phyloP scores from a whole-genome alignment of 768 basidiomycete species.

The Lactifluus subvellereus region DNA sequence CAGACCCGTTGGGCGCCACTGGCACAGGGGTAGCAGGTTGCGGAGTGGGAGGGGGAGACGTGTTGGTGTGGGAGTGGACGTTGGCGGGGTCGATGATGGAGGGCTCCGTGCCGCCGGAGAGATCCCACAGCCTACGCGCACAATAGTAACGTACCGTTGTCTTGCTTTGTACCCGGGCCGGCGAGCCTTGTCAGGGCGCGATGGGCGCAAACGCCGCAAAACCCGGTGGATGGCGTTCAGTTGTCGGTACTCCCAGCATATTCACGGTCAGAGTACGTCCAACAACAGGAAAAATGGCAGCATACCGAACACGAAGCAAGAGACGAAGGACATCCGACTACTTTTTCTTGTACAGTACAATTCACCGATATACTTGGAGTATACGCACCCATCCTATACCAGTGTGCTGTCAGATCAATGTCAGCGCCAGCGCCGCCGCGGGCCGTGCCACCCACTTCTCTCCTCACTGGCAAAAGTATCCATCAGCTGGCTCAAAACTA shows the following conservation, averaged over 20 bases:
- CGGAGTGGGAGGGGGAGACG: no score
- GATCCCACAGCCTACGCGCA: conserved; percentile 86
- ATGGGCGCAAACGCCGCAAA: conserved; percentile 93
- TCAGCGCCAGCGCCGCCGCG: no score
- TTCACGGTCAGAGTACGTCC: conserved; percentile 11
- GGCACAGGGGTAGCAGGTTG: no score
- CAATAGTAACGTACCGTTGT: conserved; percentile 95
- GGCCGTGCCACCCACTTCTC: conserved; percentile 8
- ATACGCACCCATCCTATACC: conserved; percentile 91
- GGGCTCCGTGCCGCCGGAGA: no score
- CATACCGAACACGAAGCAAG: conserved; percentile 90
- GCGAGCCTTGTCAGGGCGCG: conserved; percentile 98
- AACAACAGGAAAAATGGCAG: conserved; percentile 10
- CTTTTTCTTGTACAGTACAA: conserved; percentile 98
- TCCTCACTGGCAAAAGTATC: conserved; percentile 29
- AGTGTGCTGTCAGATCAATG: conserved; percentile 34
- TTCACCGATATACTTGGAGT: conserved; percentile 96
- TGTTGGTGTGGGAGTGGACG: no score
- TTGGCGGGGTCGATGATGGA: no score
- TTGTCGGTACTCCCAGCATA: conserved; percentile 92
- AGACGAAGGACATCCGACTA: conserved; percentile 97
- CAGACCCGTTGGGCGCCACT: no score
- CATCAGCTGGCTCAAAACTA: conserved; percentile 25
- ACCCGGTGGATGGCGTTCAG: conserved; percentile 97
- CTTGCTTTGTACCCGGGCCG: conserved; percentile 99